Base-by-base conservation (phyloP, 164 flowering plant genomes). In the Piper betle region DNA sequence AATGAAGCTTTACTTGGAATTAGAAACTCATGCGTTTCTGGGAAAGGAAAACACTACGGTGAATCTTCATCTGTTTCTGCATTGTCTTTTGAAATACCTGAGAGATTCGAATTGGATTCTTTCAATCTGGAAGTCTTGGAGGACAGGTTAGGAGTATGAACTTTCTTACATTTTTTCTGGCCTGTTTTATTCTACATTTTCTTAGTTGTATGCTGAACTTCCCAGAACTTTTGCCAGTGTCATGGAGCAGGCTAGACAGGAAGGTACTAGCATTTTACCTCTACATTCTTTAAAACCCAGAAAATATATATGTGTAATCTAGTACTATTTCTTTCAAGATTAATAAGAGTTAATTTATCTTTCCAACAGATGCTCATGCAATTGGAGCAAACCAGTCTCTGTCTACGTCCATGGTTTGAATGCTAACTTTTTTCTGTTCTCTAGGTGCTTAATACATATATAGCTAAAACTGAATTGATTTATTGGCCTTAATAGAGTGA, bases 101-200 rank as follows among this genome's bases (percentile, higher is more conserved):
- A 58, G 18, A 58, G 43, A 18, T 58, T 58, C n/a, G 41, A 58
- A 18, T 46, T 58, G 39, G 60, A 58, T 58, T 38, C 42, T 37
- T 58, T 58, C 48, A 39, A 58, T 55, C 33, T 91, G 57, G 95
- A 76, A 61, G 67, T 76, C 46, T 9, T 64, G 41, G 96, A 82
- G 62, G 81, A 81, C 69, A 69, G 82, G 97, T 89, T 65, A 75
- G 60, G 13, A 46, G 20, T 13, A 20, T 53, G 4, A 12, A 11
- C 10, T 55, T 52, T 25, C 33, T 25, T 2, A 25, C 33, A 25
- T 25, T 37, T 41, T 41, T 42, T 55, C 59, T 17, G 7, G 37
- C 52, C 59, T 19, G 6, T 42, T 37, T 40, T 15, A 55, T 20
- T 48, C 38, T 58, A 61, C 60, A 16, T 64, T 55, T 40, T 71